These are phyloP conservation scores for Afroboletus lepidellus DNA, from an alignment of 1,284 basidiomycete species.

Conservation along the genomic window DNA sequence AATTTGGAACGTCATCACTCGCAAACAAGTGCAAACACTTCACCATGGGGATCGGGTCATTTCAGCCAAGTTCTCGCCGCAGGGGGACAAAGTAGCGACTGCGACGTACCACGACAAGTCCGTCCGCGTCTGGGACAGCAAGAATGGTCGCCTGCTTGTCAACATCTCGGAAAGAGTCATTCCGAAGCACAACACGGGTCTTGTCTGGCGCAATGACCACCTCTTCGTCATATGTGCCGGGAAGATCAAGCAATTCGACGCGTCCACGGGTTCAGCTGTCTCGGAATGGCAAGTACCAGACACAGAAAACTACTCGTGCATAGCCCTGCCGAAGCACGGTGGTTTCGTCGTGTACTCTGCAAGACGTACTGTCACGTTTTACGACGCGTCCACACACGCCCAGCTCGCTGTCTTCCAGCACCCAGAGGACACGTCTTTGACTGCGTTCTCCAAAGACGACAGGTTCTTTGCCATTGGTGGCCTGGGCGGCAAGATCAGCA, in stretches of 20 bases:
- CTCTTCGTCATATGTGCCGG: background rate
- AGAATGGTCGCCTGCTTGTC: background rate
- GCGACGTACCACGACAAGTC: background rate
- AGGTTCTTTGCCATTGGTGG: background rate
- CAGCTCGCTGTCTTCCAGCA: background rate
- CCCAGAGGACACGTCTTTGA: background rate
- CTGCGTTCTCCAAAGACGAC: background rate
- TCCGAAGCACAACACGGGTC: background rate
- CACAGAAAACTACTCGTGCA: background rate
- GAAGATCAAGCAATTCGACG: background rate
- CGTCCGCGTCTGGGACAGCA: background rate
- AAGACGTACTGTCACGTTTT: background rate
- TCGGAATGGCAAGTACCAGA: background rate
- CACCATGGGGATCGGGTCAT: too few relatives aligned
- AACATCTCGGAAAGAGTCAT: background rate
- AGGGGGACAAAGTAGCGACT: too few relatives aligned
- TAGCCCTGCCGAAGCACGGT: background rate
- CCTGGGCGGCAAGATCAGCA: background rate
- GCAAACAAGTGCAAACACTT: too few relatives aligned
- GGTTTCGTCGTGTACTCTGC: background rate
- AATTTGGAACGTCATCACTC: too few relatives aligned
- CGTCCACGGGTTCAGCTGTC: background rate
- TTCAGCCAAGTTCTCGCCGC: too few relatives aligned
- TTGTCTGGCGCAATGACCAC: background rate
- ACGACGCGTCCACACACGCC: background rate